These are phyloP conservation scores for Paecilomyces formosus DNA, from an alignment of 2,329 filamentous ascomycete species.

Conservation along the genomic window DNA sequence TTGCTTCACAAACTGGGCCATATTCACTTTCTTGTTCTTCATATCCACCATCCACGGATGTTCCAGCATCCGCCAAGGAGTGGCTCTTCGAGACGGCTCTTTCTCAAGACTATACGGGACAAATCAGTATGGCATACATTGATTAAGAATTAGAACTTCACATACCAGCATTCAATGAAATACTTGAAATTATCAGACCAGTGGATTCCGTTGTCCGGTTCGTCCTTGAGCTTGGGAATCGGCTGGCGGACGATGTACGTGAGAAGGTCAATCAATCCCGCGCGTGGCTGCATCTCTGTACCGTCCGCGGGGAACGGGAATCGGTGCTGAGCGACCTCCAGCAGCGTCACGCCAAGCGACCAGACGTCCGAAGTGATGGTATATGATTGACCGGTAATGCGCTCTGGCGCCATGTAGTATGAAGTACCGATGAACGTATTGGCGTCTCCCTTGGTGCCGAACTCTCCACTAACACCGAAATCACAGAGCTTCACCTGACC, in stretches of 20 bases:
- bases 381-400: slow-evolving; percentile 95
- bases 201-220: slow-evolving; percentile 77
- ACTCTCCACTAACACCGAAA: slow-evolving; percentile 95
- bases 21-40: slow-evolving; percentile 92
- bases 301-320: slow-evolving; percentile 98
- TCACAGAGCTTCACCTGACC: slow-evolving; percentile 97
- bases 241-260: slow-evolving; percentile 97
- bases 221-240: slow-evolving; percentile 92
- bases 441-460: slow-evolving; percentile 95
- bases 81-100: slow-evolving; percentile 76
- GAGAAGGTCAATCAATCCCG: slow-evolving; percentile 86
- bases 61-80: slow-evolving; percentile 97
- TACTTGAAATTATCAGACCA: slow-evolving; percentile 99
- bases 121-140: background rate
- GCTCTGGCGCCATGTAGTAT: slow-evolving; percentile 98
- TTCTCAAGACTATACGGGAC: slow-evolving; percentile 70
- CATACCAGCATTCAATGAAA: slow-evolving; percentile 98
- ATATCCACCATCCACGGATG: slow-evolving; percentile 99
- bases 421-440: slow-evolving; percentile 98
- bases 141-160: slow-evolving; percentile 17
- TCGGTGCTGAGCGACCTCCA: slow-evolving; percentile 98
- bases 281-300: slow-evolving; percentile 87
- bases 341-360: slow-evolving; percentile 90
- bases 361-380: slow-evolving; percentile 98
- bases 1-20: slow-evolving; percentile 85